Base-by-base conservation (phyloP, 2,329 filamentous ascomycete species). In the Cucurbitaria berberidis region DNA sequence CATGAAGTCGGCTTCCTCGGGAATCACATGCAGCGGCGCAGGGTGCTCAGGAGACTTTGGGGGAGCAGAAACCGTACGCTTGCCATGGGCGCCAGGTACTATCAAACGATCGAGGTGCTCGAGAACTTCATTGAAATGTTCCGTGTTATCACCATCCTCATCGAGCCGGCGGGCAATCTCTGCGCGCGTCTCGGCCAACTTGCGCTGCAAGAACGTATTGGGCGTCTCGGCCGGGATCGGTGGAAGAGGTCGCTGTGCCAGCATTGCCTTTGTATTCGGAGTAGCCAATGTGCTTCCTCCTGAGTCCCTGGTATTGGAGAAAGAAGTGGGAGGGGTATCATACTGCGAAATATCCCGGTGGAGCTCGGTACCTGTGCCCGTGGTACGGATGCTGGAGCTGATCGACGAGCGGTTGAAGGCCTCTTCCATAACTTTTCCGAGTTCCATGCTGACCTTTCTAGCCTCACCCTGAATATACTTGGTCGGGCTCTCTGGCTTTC, bases 401-500 rank as follows among this genome's bases (percentile, higher is more conserved):
- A 82, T 74, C 0, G 81, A 88, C 48, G 78, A 82, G 63, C 89
- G 86, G 68, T 91, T 93, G 78, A 98, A 97, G 1, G 93, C 93
- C 67, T 95, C 90, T 68, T 98, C 93, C 68, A 93, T 96, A 53
- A 95, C 90, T 74, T 91, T 91, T 44, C 91, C 91, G 56, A 97
- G 87, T 65, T 91, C 91, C 64, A 85, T 86, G 63, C 91, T 96
- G 51, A 96, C 89, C 64, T 93, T 88, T 6, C 91, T 84, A 48
- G 95, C 84, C 70, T 96, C 93, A 53, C 92, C 91, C 63, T 85
- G 87, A 75, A 86, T 88, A 42, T 80, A 78, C 34, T 82, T 78
- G 48, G 77, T 80, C 1, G 78, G 79, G 39, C 70, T 80, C 70
- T 69, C 76, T 59, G 55, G 75, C 57, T 71, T 82, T 43, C 73